phyloP scores from a whole-genome alignment of 306 rosid species.

The Canavalia gladiata region DNA sequence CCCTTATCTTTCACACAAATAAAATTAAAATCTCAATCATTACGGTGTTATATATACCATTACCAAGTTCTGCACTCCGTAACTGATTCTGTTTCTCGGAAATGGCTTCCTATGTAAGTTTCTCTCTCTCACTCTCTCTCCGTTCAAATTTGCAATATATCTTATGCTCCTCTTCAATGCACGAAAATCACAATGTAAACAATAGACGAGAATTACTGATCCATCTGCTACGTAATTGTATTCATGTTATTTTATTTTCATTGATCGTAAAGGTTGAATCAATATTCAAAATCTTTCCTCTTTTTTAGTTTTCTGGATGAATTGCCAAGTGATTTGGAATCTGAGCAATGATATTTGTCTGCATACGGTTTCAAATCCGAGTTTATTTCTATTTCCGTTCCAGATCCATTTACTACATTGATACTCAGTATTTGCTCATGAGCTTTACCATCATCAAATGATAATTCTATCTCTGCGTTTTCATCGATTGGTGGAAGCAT shows the following conservation, averaged over 20 bases:
- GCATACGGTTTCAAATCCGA: not conserved
- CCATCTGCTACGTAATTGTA: not conserved
- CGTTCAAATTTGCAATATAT: constrained; percentile 25
- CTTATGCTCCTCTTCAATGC: constrained; percentile 13
- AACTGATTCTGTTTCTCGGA: constrained; percentile 31
- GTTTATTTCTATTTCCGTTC: not conserved
- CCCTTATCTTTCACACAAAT: constrained; percentile 28
- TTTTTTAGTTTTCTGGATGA: not conserved
- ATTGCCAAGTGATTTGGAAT: constrained; percentile 11
- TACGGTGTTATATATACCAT: not conserved
- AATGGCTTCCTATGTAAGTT: constrained; percentile 56
- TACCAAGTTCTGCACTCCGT: not conserved
- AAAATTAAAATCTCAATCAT: not conserved
- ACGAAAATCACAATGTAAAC: constrained; percentile 23
- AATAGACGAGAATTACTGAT: constrained; percentile 27
- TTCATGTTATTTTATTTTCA: constrained; percentile 8
- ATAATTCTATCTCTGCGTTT: not conserved
- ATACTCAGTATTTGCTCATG: not conserved
- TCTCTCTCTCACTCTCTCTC: constrained; percentile 7
- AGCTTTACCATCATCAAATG: not conserved
- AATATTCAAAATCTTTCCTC: not conserved
- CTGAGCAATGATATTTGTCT: constrained; percentile 17
- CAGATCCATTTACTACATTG: constrained; percentile 24
- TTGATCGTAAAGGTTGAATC: constrained; percentile 4
- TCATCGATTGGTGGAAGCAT: constrained; percentile 10